Evolutionary conservation across 495 filamentous ascomycete species (phyloP), one percentile per base, ranked within the genome.

Genomic region (Aspergillus homomorphus): DNA sequence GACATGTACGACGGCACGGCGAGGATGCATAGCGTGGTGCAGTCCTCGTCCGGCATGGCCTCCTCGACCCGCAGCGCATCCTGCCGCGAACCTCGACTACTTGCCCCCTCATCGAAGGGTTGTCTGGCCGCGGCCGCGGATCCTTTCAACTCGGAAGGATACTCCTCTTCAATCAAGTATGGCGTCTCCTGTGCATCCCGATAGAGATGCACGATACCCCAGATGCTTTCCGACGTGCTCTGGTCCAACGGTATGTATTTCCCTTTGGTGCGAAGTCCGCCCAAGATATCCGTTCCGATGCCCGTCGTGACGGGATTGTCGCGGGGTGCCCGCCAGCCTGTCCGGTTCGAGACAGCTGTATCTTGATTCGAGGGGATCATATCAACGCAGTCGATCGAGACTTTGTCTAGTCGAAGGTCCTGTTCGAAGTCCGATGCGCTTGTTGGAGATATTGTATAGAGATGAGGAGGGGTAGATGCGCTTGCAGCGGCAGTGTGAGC

Each of bases 1-100:
- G 90, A 91, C 68, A 98, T 83, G 68, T 98, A 98, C 28, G 86
- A 92, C 2, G 94, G 94, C 12, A 98, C 95, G 10, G 95, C 93
- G 26, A 96, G 85, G 44, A 98, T 90, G 69, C 94, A 98, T 20
- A 98, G 71, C 15, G 90, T 96, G n/a, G 89, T 94, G 65, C 88
- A 92, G 43, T 91, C 86, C 42, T 87, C 82, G 41, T 84, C 82
- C 9, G 60, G 54, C 18, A 26, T 38, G 24, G 44, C 71, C 58
- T 46, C 63, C 63, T 51, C 58, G n/a, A n/a, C n/a, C n/a, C n/a
- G n/a, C n/a, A n/a, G n/a, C n/a, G n/a, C n/a, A n/a, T n/a, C n/a
- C 67, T 44, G 20, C 4, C 58, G 21, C 51, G n/a, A 46, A 18
- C 21, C 19, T 19, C 51, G 48, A 71, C 60, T 52, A 63, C 65